Base-by-base conservation (phyloP, 2,329 filamentous ascomycete genomes). In the Myriosclerotinia curreyana region DNA sequence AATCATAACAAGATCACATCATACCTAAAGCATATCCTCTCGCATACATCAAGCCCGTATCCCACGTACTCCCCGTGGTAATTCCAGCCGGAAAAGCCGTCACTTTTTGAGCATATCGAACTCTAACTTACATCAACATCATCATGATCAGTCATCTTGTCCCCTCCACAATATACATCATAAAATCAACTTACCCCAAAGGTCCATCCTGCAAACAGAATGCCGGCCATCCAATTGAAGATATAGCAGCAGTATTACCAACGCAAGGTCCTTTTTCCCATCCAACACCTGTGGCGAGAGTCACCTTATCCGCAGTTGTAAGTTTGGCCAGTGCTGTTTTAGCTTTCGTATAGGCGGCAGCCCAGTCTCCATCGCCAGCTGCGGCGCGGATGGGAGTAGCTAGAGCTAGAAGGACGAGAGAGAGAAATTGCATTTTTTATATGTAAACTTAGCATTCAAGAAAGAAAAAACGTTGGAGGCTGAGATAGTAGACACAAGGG, bases 151-250 rank as follows among this genome's bases (percentile, higher is more conserved):
- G 22, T 15, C 25, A 46, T 36, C 4, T 17, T 36, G 20, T 3
- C 15, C 6, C 2, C 14, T 17, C 25, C 40, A 34, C 2, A 31
- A 31, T 31, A 15, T 34, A 11, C n/a, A 48, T 15, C 25, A 15
- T 31, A n/a, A n/a, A 14, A 34, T 28, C 7, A 11, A 69, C 69
- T 48, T 56, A 71, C 71, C 91, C 91, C 3, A 93, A 78, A 0
- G 92, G 91, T 0, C 90, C 90, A 72, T 96, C 91, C 72, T 95
- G 90, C 36, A 95, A 78, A 75, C 90, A 95, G 40, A 94, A 78
- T 55, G 84, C 82, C 0, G 90, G 91, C 71, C 92, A 94, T 64
- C 81, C 81, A 70, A 86, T 85, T n/a, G 79, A 77, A 25, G 76
- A 74, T 28, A 85, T 80, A 36, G 85, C 77, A 7, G 79, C 78